Conservation (phyloP, 192 early-diverging fungal genomes). For the Spinellus fusiger region DNA sequence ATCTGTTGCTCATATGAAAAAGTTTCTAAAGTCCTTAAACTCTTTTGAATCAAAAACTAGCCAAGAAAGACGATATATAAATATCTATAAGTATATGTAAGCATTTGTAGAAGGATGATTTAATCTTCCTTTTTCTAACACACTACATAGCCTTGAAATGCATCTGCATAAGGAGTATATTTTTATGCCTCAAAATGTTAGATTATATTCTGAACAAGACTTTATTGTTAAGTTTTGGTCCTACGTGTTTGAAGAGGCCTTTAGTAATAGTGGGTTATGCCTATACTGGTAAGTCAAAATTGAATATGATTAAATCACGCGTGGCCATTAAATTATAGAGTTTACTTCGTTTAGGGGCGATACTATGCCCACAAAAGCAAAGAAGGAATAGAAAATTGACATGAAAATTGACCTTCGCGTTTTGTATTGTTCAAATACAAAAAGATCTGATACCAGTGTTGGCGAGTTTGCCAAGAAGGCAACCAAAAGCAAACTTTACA, state of each 20-base stretch:
- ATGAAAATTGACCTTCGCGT: conserved; percentile 10
- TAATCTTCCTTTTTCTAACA: not conserved
- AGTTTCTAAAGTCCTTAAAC: not conserved
- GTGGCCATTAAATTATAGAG: conserved; percentile 2
- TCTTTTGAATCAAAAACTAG: not conserved
- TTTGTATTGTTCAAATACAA: conserved; percentile 7
- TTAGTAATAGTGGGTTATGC: conserved; percentile 2
- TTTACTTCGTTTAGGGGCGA: conserved; percentile 7
- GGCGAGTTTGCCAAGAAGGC: conserved; percentile 7
- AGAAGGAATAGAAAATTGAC: conserved; percentile 3
- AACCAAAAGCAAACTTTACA: conserved; percentile 6
- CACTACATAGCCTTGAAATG: not conserved
- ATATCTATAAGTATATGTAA: conserved; percentile 3
- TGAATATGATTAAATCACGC: conserved; percentile 3
- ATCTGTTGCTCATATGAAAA: not conserved
- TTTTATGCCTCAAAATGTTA: conserved; percentile 5
- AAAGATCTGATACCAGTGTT: conserved; percentile 2
- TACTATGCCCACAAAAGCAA: conserved; percentile 1
- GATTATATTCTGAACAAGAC: conserved; percentile 10
- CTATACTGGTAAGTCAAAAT: conserved; percentile 10
- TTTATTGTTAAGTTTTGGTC: conserved; percentile 9
- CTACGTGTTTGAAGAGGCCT: conserved; percentile 3
- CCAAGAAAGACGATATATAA: not conserved
- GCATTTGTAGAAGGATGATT: conserved; percentile 4
- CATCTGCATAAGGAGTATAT: not conserved